Base-by-base conservation (phyloP, 495 filamentous ascomycete species). In the Pyrenula massariospora region DNA sequence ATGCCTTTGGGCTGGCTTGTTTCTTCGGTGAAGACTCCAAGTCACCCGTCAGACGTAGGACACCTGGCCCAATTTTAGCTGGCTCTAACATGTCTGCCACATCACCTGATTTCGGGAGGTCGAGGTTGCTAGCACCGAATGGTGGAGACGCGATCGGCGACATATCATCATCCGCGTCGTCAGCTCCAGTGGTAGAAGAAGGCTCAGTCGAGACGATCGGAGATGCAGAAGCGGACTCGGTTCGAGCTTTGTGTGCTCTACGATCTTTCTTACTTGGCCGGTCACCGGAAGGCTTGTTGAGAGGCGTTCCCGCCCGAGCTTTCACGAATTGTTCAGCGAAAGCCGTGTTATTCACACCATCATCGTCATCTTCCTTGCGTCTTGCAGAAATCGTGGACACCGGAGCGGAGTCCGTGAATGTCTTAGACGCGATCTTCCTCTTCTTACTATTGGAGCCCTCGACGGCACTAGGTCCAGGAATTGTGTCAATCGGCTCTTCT, bases 11-110 rank as follows among this genome's bases (percentile, higher is more conserved):
- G 65, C 75, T 72, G 66, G 71, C 71, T 64, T 79, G 76, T 64
- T 78, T 74, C 56, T 73, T 62, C 74, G 86, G 86, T 65, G 77
- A 72, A 68, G 84, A 79, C 60, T 86, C 80, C 25, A 79, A 73
- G 3, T 76, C 70, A 48, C 83, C 82, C 49, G 85, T 91, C 50
- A 95, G 70, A 21, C 87, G 84, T 36, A 95, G 78, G 47, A 90
- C 83, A 3, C 84, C 83, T n/a, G 88, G 85, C 21, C 77, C 87
- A 42, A 82, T 65, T 20, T 82, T 65, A 48, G 77, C 73, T 19
- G 86, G 73, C 70, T 93, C 90, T 21, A 95, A 81, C 90, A 95
- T 95, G 66, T 95, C 90, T 52, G 84, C 84, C 50, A 94, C 80
- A 62, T 84, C 88, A 19, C 76, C 78, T 47, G 70, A 74, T 48